These are phyloP conservation scores for Bipolaris zeicola DNA, from an alignment of 2,329 filamentous ascomycete species.

Conservation along the genomic window DNA sequence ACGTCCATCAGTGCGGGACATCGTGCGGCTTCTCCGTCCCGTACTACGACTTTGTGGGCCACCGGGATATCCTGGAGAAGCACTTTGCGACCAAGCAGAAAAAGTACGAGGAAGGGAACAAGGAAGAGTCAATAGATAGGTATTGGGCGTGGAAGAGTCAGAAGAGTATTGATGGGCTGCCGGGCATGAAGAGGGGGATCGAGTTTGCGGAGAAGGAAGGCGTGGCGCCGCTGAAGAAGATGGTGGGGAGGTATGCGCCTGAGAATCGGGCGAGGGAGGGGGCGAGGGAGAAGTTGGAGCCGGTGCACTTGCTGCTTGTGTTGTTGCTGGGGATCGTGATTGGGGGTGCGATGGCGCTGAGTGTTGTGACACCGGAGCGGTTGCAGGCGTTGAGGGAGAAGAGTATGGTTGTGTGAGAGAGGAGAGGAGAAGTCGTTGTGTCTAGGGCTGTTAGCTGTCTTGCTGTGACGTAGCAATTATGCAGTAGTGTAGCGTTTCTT, in stretches of 20 bases:
- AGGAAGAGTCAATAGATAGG: conserved; percentile 49
- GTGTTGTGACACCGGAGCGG: conserved; percentile 33
- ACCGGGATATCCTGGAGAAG: conserved; percentile 49
- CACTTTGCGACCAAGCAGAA: conserved; percentile 49
- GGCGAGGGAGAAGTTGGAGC: conserved; percentile 10
- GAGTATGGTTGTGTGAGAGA: conserved; percentile 24
- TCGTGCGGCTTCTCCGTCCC: conserved; percentile 54
- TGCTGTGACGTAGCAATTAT: not conserved
- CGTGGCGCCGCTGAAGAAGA: conserved; percentile 52
- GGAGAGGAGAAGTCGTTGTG: not conserved
- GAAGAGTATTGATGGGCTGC: conserved; percentile 52
- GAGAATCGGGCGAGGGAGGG: conserved; percentile 14
- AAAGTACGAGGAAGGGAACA: conserved; percentile 44
- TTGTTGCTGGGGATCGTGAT: conserved; percentile 40
- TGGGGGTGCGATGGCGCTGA: conserved; percentile 32
- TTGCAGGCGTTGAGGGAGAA: conserved; percentile 29
- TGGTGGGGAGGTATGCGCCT: conserved; percentile 47
- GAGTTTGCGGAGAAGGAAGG: conserved; percentile 44
- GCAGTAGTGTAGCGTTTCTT: not conserved
- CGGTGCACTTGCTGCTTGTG: conserved; percentile 34
- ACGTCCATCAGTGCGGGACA: conserved; percentile 52
- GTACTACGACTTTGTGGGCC: conserved; percentile 52
- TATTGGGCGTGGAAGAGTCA: conserved; percentile 56
- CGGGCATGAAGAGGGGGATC: conserved; percentile 50
- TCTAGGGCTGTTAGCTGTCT: not conserved